A percentile compares a stretch with the other conserved stretches of the same genome.
phyloP scores from a whole-genome alignment of 768 basidiomycete genomes.

The Dictyophora rubrovolvata region DNA sequence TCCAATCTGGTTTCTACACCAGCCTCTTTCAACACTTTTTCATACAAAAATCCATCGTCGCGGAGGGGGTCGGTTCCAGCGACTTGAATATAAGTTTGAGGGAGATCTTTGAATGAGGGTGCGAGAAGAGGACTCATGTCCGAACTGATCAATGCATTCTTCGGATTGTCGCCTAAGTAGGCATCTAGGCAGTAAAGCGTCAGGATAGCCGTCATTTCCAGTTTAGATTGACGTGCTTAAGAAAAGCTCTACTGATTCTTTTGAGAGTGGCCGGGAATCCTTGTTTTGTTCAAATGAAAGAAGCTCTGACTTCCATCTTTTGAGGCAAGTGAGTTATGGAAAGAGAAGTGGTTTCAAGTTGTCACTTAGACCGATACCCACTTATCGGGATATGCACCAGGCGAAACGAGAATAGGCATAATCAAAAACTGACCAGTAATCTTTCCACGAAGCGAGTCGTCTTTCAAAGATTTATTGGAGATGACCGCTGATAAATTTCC shows the following conservation, averaged over 20 bases:
- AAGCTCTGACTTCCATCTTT: conserved; percentile 15
- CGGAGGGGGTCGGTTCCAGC: conserved; percentile 18
- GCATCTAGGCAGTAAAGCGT: too few species aligned
- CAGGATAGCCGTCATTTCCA: too few species aligned
- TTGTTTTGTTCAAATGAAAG: conserved; percentile 16
- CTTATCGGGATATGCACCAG: conserved; percentile 15
- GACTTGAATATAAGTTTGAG: conserved; percentile 19
- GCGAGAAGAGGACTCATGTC: conserved; percentile 16
- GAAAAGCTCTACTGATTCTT: neutral
- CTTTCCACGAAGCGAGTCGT: conserved; percentile 13
- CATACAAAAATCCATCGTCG: conserved; percentile 22
- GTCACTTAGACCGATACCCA: too few species aligned
- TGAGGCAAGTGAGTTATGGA: neutral
- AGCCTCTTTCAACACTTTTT: conserved; percentile 15
- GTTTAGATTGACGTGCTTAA: too few species aligned
- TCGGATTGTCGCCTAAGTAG: too few species aligned
- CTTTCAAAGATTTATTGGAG: conserved; percentile 15
- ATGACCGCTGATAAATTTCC: conserved; percentile 15
- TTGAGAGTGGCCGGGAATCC: conserved; percentile 11
- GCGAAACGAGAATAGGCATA: conserved; percentile 14
- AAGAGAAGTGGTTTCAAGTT: neutral
- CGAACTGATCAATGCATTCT: neutral
- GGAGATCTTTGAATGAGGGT: conserved; percentile 14
- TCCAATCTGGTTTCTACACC: conserved; percentile 17
- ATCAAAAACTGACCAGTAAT: conserved; percentile 19